A percentile compares a stretch with the other conserved stretches of the same genome.
Conservation (phyloP, 805 yeast genomes). For the Candida arabinofermentans region DNA sequence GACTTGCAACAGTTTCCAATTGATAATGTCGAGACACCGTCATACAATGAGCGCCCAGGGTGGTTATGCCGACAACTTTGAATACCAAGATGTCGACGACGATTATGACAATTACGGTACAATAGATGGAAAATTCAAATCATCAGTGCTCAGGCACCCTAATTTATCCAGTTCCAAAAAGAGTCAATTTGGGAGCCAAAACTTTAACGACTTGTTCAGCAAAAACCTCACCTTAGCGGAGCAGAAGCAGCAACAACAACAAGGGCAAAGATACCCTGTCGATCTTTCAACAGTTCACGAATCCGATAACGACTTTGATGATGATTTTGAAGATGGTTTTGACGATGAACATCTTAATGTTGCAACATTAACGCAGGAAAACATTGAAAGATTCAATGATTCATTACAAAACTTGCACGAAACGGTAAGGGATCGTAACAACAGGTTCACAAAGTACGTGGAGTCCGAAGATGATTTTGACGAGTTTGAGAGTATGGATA, state of each 20-base stretch:
- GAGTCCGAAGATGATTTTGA: slow-evolving; percentile 20
- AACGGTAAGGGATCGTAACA: slow-evolving; percentile 4
- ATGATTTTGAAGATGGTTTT: not conserved
- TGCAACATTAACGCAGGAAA: slow-evolving; percentile 23
- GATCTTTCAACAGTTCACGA: slow-evolving; percentile 14
- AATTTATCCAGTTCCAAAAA: not conserved
- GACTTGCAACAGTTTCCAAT: no score
- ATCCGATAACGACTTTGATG: slow-evolving; percentile 23
- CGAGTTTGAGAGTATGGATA: slow-evolving; percentile 17
- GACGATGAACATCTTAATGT: slow-evolving; percentile 4
- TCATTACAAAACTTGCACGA: slow-evolving; percentile 1
- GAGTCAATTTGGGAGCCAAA: not conserved
- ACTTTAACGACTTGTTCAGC: not conserved
- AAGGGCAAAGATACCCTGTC: not conserved
- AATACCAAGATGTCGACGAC: not conserved
- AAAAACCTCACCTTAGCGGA: not conserved
- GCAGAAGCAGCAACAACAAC: not conserved
- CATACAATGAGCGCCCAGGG: not conserved
- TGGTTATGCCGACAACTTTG: not conserved
- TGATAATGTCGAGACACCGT: not conserved
- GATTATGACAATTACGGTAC: not conserved
- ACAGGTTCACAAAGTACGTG: slow-evolving; percentile 13
- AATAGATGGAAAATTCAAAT: not conserved
- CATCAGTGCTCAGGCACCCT: not conserved
- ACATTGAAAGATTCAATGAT: slow-evolving; percentile 17